Base-by-base conservation (phyloP, 768 basidiomycete genomes). In the Pleurotus tuber-regium region DNA sequence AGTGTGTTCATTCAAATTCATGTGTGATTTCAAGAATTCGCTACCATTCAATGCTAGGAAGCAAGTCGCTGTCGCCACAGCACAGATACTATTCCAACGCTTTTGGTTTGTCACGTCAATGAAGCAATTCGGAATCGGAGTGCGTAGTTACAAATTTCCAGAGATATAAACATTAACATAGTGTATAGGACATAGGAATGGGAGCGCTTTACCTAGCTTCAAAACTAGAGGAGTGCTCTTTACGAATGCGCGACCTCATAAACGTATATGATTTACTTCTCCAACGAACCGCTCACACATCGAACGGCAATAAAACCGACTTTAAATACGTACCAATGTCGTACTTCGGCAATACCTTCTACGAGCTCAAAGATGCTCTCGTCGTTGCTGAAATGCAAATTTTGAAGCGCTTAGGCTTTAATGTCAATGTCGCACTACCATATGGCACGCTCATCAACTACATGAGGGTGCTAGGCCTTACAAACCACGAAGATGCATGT, bases 301-400 rank as follows among this genome's bases (percentile, higher is more conserved):
- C 31, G 41, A 49, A 35, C 14, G 30, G 38, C 42, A 38, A 63
- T 16, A 66, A 66, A 50, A 57, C 72, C 18, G 63, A 70, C 10
- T 83, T 89, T 70, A 77, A 77, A 60, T 92, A 94, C 67, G 69
- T 77, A 2, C 87, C 92, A 10, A 95, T 93, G 90, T 85, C 88
- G 14, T 95, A 93, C 69, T 94, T 91, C 65, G 84, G 89, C 11
- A 79, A 78, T 60, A 86, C 84, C 2, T 98, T 96, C 62, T 98
- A 98, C 72, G 91, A 95, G 55, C 77, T 92, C 66, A 98, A 96
- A 63, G 97, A 99, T 63, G 86, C 89, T 5, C 74, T 98, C 43
- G 92, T 98, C 18, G 87, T 95, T 11, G 85, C 89, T 1, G 97
- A 99, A 69, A 98, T 98, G 92, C 97, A 99, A 65, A 80, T 98